Evolutionary conservation across 129 eudicot species (phyloP).

Genomic region (Pseudognaphalium luteoalbum): DNA sequence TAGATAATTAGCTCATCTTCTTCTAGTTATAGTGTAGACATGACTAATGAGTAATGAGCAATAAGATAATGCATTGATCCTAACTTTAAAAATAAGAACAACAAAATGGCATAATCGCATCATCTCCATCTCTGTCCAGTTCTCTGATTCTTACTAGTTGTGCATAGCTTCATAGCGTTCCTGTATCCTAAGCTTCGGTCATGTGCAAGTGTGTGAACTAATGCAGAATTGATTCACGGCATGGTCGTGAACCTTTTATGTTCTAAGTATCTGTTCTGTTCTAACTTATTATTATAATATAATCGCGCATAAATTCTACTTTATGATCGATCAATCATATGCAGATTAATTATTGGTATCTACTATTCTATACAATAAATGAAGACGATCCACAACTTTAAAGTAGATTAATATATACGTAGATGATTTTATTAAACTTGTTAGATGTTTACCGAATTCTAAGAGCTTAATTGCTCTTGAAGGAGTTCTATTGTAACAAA

Average conservation of each 20-base stretch:
- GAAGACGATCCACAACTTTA: not conserved
- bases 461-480: not conserved
- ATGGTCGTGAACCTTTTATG: conserved; percentile 11
- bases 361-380: not conserved
- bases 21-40: conserved; percentile 11
- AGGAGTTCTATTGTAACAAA: too few species aligned
- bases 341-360: not conserved
- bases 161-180: conserved; percentile 3
- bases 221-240: conserved; percentile 28
- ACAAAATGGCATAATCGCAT: conserved; percentile 15
- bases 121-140: not conserved
- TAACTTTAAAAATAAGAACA: conserved; percentile 5
- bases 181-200: not conserved
- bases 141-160: not conserved
- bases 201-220: conserved; percentile 12
- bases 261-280: conserved; percentile 17
- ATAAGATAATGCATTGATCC: conserved; percentile 20
- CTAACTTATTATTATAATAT: conserved; percentile 7
- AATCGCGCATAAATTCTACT: conserved; percentile 8
- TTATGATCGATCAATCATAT: not conserved
- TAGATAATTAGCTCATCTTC: too few species aligned
- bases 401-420: not conserved
- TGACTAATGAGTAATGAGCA: conserved; percentile 11
- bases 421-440: not conserved
- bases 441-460: conserved; percentile 3